Evolutionary conservation across 306 rosid species (phyloP), one percentile per base, ranked within the genome.

Genomic region (Comarum palustre): DNA sequence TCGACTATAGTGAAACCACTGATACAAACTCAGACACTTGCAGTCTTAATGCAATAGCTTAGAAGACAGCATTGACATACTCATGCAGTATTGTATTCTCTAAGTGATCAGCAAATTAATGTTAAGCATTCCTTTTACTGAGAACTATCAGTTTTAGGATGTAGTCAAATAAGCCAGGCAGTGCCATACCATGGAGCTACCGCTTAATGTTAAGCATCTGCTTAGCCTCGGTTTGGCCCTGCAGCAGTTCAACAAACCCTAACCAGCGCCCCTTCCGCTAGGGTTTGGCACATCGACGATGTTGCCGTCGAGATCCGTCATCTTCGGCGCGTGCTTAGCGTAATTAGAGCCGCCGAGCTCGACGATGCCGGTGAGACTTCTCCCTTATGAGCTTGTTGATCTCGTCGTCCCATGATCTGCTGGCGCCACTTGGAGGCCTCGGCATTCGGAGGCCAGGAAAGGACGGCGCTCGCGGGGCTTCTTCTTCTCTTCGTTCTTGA

Each of bases 401-500:
- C 80, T 94, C 95, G n/a, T 94, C 98, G 47, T 94, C 96, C 91
- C 92, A 93, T 87, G 79, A 93, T 93, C 43, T 91, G 96, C 70
- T 89, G 95, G 36, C 97, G 96, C 97, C 98, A 91, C 74, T 80
- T 87, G 82, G 92, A 92, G 0, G 98, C 97, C 51, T 91, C 97
- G 96, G 77, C 98, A 93, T 68, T 93, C 98, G 13, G 98, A 91
- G 27, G 97, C 96, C 0, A 93, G 89, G 85, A 75, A 86, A 1
- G 90, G 90, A 17, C 90, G 84, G 7, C 87, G 90, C 77, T 93
- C 97, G 47, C 88, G 89, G 0, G 98, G 98, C 73, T 93, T 93
- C 91, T 91, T 91, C 85, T 93, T 93, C 86, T 93, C 98, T 81
- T 93, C 98, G 8, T 93, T 96, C 73, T 93, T 93, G 9, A 93